Evolutionary conservation across 257 asterid species (phyloP), one percentile per base, ranked within the genome.

Genomic region (Plantago ovata): DNA sequence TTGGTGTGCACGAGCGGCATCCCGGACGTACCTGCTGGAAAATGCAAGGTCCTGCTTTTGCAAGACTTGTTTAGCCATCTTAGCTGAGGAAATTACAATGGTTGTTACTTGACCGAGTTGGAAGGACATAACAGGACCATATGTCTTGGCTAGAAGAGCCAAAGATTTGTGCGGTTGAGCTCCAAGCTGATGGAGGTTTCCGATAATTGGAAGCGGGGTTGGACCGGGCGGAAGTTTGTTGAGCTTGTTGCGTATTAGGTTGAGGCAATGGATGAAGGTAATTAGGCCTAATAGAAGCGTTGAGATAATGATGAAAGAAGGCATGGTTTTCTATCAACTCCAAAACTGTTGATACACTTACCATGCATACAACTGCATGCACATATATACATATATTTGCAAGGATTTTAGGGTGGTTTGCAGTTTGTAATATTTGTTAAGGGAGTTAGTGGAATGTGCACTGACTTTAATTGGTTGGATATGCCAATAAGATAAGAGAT

Each of bases 21-120:
- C 42, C 43, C 15, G 60, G 60, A 54, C 13, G 10, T 21, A 12
- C 21, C 60, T 38, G 45, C 14, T 36, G 39, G 60, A 54, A 36
- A 54, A 54, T 7, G 43, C 39, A 21, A 54, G 44, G 28, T 36
- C 60, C 14, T 33, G 60, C 12, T 54, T 54, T 54, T 54, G 60
- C 60, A 54, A 9, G 23, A 54, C 60, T 54, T 33, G 43, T 36
- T 54, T 54, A 33, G 60, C 60, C 45, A 54, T 3, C 1, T 7
- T 7, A 0, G 60, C 19, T 0, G 60, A 54, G 4, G 60, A 54
- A 28, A 54, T 33, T 18, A 54, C 28, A 4, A 54, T 36, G 7
- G 60, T 15, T 9, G 21, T 16, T 15, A 13, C 33, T 3, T 28
- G 42, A 24, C 60, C 60, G n/a, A 54, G 60, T 33, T 36, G 39